These are phyloP conservation scores for Suhomyces yuchorum DNA, from an alignment of 1,139 yeast species.

Conservation along the genomic window DNA sequence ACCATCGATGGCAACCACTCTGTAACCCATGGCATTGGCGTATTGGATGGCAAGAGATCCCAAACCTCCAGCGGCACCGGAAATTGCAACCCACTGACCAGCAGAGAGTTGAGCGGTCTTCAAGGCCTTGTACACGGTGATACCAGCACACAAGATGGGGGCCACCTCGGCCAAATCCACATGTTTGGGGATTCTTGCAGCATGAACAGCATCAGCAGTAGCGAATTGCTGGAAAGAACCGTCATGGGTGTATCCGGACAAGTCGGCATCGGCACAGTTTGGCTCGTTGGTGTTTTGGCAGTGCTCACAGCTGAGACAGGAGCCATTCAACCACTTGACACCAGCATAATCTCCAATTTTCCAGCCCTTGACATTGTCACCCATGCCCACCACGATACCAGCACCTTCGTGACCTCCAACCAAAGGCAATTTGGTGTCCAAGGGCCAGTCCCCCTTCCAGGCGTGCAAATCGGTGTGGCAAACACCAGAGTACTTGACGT, in stretches of 20 bases:
- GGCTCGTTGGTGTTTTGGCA: constrained; percentile 68
- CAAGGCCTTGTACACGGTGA: constrained; percentile 76
- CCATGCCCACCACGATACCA: constrained; percentile 73
- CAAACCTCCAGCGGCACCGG: constrained; percentile 82
- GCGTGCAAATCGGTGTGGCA: constrained; percentile 82
- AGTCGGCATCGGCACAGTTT: constrained; percentile 66
- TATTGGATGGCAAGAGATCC: constrained; percentile 76
- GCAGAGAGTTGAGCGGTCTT: constrained; percentile 65
- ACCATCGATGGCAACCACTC: constrained; percentile 76
- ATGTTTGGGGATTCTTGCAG: constrained; percentile 72
- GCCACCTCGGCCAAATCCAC: constrained; percentile 74
- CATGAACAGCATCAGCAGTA: constrained; percentile 83
- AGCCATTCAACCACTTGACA: constrained; percentile 74
- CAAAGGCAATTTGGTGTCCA: constrained; percentile 63
- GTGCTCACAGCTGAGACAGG: constrained; percentile 69
- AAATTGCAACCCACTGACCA: constrained; percentile 76
- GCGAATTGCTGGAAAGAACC: constrained; percentile 83
- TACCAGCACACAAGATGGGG: constrained; percentile 82
- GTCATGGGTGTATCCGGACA: constrained; percentile 78
- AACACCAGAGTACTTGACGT: constrained; percentile 75
- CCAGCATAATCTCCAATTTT: constrained; percentile 74
- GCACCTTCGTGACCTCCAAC: constrained; percentile 89
- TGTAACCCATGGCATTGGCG: constrained; percentile 73
- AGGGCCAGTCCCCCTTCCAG: constrained; percentile 82
- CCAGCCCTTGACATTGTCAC: constrained; percentile 65